A percentile compares a stretch with the other conserved stretches of the same genome.
Conservation (phyloP, 2,329 filamentous ascomycete species). For the Aspergillus sp. region DNA sequence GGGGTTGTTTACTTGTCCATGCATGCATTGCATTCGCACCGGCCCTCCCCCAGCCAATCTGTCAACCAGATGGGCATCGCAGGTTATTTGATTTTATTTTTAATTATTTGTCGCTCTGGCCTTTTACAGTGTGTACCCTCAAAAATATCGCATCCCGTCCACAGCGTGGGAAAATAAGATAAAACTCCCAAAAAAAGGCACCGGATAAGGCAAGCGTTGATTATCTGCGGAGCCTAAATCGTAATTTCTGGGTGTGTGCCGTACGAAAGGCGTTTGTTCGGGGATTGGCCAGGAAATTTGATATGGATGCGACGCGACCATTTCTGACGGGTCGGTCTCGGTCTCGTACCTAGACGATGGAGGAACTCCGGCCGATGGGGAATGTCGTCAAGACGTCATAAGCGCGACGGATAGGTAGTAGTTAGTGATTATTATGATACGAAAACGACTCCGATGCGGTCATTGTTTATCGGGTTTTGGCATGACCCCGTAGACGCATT, state of each 20-base stretch:
- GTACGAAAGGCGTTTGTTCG: background rate
- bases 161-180: constrained; percentile 8
- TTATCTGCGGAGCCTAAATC: background rate
- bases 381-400: background rate
- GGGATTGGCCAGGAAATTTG: background rate
- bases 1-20: constrained; percentile 3
- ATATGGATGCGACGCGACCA: background rate
- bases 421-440: background rate
- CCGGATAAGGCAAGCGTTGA: background rate
- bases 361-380: background rate
- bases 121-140: too few relatives aligned
- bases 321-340: background rate
- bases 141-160: constrained; percentile 5
- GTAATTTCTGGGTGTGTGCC: background rate
- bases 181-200: too few relatives aligned
- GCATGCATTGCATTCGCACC: constrained; percentile 10
- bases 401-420: background rate
- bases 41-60: constrained; percentile 4
- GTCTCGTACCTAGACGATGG: background rate
- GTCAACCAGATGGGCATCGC: constrained; percentile 12
- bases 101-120: background rate
- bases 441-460: background rate
- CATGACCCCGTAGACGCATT: background rate
- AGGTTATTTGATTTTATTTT: background rate
- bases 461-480: background rate